Percentiles rank a stretch among this genome's conserved stretches.
These are phyloP conservation scores for Hypericum perforatum DNA, from an alignment of 345 rosid genomes.

Conservation along the genomic window DNA sequence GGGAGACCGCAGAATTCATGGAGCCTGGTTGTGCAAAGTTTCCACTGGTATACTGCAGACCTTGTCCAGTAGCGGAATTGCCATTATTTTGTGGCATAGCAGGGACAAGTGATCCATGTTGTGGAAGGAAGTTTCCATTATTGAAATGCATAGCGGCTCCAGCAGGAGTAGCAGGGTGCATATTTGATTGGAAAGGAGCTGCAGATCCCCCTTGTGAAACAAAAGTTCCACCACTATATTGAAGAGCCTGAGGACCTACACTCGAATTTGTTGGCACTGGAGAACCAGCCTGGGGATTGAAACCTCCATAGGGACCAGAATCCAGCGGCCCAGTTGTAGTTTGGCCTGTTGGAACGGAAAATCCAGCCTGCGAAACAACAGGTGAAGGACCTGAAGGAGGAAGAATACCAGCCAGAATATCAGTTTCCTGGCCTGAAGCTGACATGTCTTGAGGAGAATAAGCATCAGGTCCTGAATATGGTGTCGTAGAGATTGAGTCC, in stretches of 20 bases:
- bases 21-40: slow-evolving; percentile 21
- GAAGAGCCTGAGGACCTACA: slow-evolving; percentile 30
- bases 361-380: slow-evolving; percentile 27
- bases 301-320: slow-evolving; percentile 19
- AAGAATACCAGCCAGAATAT: slow-evolving; percentile 87
- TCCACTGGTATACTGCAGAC: slow-evolving; percentile 15
- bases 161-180: slow-evolving; percentile 15
- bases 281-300: slow-evolving; percentile 25
- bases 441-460: slow-evolving; percentile 53
- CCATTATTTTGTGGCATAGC: slow-evolving; percentile 11
- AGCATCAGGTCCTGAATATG: slow-evolving; percentile 31
- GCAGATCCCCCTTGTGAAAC: slow-evolving; percentile 17
- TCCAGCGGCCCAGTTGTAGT: slow-evolving; percentile 16
- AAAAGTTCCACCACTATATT: slow-evolving; percentile 25
- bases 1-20: slow-evolving; percentile 22
- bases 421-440: slow-evolving; percentile 41
- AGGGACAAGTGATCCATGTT: slow-evolving; percentile 24
- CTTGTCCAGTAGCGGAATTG: slow-evolving; percentile 15
- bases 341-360: slow-evolving; percentile 37
- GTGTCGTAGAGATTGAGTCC: slow-evolving; percentile 39
- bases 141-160: slow-evolving; percentile 26
- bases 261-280: slow-evolving; percentile 11
- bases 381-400: slow-evolving; percentile 61
- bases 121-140: slow-evolving; percentile 32
- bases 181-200: slow-evolving; percentile 8